A percentile compares a stretch with the other conserved stretches of the same genome.
phyloP scores from a whole-genome alignment of 2,329 filamentous ascomycete genomes.

The Pseudopyrenochaeta lycopersici region DNA sequence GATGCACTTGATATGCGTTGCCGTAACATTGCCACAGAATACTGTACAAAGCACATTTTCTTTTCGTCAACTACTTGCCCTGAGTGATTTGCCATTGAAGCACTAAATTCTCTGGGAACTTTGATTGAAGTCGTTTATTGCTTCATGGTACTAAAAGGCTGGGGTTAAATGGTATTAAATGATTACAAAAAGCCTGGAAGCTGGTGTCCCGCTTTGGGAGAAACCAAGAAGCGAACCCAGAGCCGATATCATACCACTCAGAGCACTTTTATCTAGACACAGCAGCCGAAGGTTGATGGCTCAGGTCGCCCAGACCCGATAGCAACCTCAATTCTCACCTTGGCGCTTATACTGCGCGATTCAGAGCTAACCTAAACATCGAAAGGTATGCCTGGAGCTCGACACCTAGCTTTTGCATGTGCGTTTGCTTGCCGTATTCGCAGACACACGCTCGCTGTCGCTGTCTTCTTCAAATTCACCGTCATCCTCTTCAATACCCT shows the following conservation, averaged over 20 bases:
- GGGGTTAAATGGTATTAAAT: background rate
- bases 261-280: background rate
- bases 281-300: background rate
- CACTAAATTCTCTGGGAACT: too few species aligned
- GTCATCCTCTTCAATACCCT: constrained; percentile 7
- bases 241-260: background rate
- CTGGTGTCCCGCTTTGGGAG: too few species aligned
- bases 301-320: background rate
- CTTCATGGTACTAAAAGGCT: background rate
- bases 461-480: constrained; percentile 12
- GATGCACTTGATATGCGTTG: background rate
- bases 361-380: background rate
- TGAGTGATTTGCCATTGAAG: background rate
- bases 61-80: constrained; percentile 12
- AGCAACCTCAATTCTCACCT: background rate
- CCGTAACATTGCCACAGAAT: constrained; percentile 9
- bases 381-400: background rate
- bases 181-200: too few species aligned
- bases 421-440: constrained; percentile 8
- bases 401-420: background rate
- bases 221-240: background rate
- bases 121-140: too few species aligned
- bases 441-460: constrained; percentile 15
- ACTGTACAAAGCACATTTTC: constrained; percentile 39
- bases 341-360: background rate